These are phyloP conservation scores for Magnusiomyces fungicola DNA, from an alignment of 1,139 yeast species.

Conservation along the genomic window DNA sequence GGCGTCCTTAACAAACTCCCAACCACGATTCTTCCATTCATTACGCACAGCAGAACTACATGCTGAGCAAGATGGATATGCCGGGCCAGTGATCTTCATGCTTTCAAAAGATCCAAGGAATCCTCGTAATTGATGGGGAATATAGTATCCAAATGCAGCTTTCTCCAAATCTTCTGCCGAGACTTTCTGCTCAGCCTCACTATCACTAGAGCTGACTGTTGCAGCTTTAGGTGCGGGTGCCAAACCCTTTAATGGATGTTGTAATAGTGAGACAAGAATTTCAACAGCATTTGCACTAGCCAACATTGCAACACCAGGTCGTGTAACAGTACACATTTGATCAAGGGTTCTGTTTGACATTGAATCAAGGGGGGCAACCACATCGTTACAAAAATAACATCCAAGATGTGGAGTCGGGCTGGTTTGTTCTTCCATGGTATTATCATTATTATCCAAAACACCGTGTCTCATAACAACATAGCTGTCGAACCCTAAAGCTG, in stretches of 20 bases:
- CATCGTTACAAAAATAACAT: slow-evolving; percentile 93
- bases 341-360: slow-evolving; percentile 79
- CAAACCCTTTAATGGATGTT: slow-evolving; percentile 47
- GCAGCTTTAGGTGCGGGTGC: slow-evolving; percentile 29
- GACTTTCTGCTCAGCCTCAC: slow-evolving; percentile 15
- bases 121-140: slow-evolving; percentile 90
- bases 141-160: slow-evolving; percentile 14
- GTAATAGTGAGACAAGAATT: slow-evolving; percentile 64
- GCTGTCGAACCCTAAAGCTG: slow-evolving; percentile 92
- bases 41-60: slow-evolving; percentile 58
- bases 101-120: slow-evolving; percentile 61
- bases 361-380: slow-evolving; percentile 88
- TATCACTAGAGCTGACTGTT: neutral
- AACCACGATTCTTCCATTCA: slow-evolving; percentile 47
- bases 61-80: slow-evolving; percentile 74
- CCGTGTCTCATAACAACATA: slow-evolving; percentile 94
- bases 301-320: slow-evolving; percentile 89
- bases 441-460: slow-evolving; percentile 24
- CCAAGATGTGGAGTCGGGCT: slow-evolving; percentile 47
- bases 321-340: slow-evolving; percentile 96
- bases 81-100: slow-evolving; percentile 59
- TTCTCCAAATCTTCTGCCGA: slow-evolving; percentile 4
- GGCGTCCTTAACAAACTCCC: slow-evolving; percentile 75
- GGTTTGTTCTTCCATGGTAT: slow-evolving; percentile 24
- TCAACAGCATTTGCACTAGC: slow-evolving; percentile 89